Evolutionary conservation across 2,329 filamentous ascomycete species (phyloP).

Genomic region (Lachnellula occidentalis): DNA sequence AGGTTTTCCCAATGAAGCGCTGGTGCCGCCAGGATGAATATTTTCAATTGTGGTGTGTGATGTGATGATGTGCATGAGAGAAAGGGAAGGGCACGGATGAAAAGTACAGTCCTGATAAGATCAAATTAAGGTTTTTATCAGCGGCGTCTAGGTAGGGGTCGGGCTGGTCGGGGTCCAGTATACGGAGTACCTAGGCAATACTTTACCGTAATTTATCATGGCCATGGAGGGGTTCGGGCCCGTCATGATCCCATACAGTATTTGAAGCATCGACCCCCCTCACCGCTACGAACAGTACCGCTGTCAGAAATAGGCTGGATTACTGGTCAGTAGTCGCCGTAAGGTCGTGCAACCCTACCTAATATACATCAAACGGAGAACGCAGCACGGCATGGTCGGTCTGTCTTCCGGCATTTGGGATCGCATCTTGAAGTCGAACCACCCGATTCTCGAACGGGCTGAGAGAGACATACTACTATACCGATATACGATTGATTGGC

Average conservation of each 20-base stretch:
- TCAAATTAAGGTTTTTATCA: neutral
- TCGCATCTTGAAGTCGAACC: neutral
- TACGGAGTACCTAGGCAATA: no score
- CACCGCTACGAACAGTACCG: neutral
- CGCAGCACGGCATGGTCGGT: neutral
- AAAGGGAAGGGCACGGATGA: neutral
- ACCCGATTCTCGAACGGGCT: neutral
- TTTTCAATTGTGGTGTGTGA: neutral
- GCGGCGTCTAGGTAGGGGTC: neutral
- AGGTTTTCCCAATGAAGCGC: neutral
- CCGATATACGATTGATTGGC: neutral
- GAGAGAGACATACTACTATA: neutral
- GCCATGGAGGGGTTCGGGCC: neutral
- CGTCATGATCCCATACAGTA: neutral
- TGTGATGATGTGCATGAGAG: neutral
- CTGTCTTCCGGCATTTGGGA: neutral
- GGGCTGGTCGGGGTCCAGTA: neutral
- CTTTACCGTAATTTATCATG: neutral
- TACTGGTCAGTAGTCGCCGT: neutral
- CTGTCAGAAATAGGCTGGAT: neutral
- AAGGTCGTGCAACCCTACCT: neutral
- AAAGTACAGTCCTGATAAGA: neutral
- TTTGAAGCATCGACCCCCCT: neutral
- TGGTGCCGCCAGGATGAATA: neutral
- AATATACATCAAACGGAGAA: neutral